phyloP scores from a whole-genome alignment of 2,329 filamentous ascomycete species.

The Cryphonectria naterciae region DNA sequence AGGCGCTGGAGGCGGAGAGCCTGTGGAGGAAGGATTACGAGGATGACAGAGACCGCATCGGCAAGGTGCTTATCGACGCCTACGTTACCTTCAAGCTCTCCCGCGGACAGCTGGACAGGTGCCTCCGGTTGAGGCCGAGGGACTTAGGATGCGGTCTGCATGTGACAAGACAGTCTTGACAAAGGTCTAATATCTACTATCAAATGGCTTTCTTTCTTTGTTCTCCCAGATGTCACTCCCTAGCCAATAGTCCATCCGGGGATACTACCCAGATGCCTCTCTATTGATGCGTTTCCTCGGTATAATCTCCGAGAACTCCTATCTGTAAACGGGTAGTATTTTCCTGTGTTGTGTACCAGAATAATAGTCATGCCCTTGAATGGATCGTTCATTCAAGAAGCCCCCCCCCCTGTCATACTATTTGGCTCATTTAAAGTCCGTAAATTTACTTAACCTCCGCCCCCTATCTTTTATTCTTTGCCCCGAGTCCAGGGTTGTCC shows the following conservation, averaged over 20 bases:
- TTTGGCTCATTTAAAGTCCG: too few species aligned
- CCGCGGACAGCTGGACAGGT: slow-evolving; percentile 15
- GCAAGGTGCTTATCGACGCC: slow-evolving; percentile 24
- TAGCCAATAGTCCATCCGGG: neutral
- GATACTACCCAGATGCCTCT: neutral
- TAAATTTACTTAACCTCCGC: neutral
- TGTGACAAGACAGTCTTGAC: neutral
- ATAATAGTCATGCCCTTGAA: neutral
- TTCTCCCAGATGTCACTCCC: neutral
- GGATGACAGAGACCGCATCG: slow-evolving; percentile 8
- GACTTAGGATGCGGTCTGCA: neutral
- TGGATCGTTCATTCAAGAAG: neutral
- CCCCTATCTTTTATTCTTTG: too few species aligned
- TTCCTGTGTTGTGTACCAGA: neutral
- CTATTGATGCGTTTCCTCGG: neutral
- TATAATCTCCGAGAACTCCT: neutral
- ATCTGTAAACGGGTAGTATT: neutral
- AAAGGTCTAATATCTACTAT: neutral
- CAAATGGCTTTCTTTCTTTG: neutral
- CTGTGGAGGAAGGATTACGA: neutral
- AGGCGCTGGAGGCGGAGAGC: neutral
- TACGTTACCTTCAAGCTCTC: slow-evolving; percentile 24
- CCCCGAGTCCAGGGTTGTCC: too few species aligned
- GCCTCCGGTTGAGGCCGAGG: slow-evolving; percentile 16
- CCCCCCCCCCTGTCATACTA: too few species aligned